Base-by-base conservation (phyloP, 495 filamentous ascomycete genomes). In the Apiosordaria backusii region DNA sequence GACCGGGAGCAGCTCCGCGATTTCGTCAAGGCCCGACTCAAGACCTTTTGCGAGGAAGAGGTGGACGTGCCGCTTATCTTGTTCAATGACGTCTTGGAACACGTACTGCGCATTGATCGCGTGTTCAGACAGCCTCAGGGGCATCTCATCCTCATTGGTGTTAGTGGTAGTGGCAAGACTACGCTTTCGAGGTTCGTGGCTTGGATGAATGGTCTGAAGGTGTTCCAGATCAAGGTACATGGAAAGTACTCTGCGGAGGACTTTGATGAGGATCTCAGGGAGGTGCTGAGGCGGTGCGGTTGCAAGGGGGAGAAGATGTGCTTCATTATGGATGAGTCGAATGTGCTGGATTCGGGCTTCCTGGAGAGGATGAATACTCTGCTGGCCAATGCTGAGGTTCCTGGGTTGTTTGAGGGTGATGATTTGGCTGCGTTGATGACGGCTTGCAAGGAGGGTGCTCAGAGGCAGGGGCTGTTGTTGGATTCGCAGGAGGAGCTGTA, bases 261-360 rank as follows among this genome's bases (percentile, higher is more conserved):
- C 79, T 99, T 99, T 75, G 95, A 99, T 74, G 96, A 99, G 57
- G 95, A 99, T 78, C 81, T 99, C 9, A 84, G 96, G 62, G 94
- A 92, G 73, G 93, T 99, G 15, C 87, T 99, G 21, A 90, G 96
- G 64, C 86, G 95, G 57, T 93, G 90, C 68, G 95, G 95, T 59
- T 98, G 96, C 81, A 97, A 96, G 79, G 95, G 95, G 40, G 95
- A 99, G 76, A 99, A 97, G 83, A 96, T 99, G 52, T 98, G 96
- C 81, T 99, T 99, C 80, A 96, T 99, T 79, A 97, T 99, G 95
- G 95, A 99, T 71, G 95, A 99, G 82, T 90, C 93, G 6, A 99
- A 99, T 72, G 95, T 99, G 21, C 86, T 99, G 3, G 95, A 99
- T 73, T 99, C 95, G 18, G 95, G 94, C 45, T 99, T 99, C 87